Conservation (phyloP, 2,329 filamentous ascomycete species). For the Xylariaceae sp. region DNA sequence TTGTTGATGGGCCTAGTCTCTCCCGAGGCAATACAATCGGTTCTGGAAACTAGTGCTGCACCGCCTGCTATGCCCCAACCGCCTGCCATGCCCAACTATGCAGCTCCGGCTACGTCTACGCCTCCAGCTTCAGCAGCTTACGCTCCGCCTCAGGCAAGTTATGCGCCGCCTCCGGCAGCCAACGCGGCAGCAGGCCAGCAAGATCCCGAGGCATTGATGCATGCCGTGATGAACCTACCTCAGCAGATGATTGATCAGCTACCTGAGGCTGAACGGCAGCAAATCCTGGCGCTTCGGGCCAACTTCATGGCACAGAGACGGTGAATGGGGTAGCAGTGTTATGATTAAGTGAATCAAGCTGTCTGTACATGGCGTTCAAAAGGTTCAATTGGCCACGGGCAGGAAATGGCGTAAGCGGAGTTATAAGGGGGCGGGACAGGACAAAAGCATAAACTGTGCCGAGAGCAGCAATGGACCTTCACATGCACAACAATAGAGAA, state of each 20-base stretch:
- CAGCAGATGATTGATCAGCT: conserved; percentile 77
- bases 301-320: conserved; percentile 40
- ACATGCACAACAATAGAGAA: too few species aligned
- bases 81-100: conserved; percentile 33
- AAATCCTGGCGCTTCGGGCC: conserved; percentile 74
- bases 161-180: conserved; percentile 40
- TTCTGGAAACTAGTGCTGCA: conserved; percentile 60
- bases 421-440: too few species aligned
- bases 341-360: too few species aligned
- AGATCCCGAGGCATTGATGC: conserved; percentile 69
- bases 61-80: conserved; percentile 37
- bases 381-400: too few species aligned
- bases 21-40: conserved; percentile 72
- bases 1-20: conserved; percentile 91
- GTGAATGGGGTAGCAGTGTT: conserved; percentile 8
- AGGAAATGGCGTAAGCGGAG: too few species aligned
- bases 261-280: conserved; percentile 68
- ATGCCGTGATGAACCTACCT: conserved; percentile 76
- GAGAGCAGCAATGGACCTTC: too few species aligned
- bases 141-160: conserved; percentile 39
- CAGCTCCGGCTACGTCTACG: conserved; percentile 41
- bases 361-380: too few species aligned
- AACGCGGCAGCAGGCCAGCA: conserved; percentile 38
- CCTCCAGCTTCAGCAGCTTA: conserved; percentile 47
- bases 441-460: too few species aligned